Base-by-base conservation (phyloP, 2,329 filamentous ascomycete genomes). In the Reticulascus tulasneorum region DNA sequence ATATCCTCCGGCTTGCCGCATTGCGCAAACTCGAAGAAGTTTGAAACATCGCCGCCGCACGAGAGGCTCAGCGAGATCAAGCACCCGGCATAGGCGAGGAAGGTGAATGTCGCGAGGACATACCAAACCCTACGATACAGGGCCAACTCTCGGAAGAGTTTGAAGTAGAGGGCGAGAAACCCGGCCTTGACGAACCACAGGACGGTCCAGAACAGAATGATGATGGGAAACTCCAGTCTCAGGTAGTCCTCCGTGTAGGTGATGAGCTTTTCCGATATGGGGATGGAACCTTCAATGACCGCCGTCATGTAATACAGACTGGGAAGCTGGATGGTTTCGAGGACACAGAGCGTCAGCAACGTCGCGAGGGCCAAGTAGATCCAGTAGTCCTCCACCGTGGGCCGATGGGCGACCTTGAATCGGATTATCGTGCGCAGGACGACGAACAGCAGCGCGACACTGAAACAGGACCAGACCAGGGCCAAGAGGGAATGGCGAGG, bases 351-450 rank as follows among this genome's bases (percentile, higher is more conserved):
- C 17, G 50, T 47, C 21, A 55, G 32, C 15, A 56, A 37, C 21
- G 47, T 33, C 6, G 48, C 35, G 36, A 54, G 49, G 19, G 54
- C 55, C 9, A 54, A 38, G 29, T 53, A 46, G 22, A 58, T 52
- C 50, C 50, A 57, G 46, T 48, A 55, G 46, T 59, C 55, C 33
- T 58, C 56, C 12, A 34, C 26, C 20, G 47, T 38, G 9, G 51
- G 35, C 19, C 37, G 37, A 29, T 23, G 27, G 28, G 45, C 47
- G 13, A 44, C 35, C 17, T 33, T 48, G 42, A 53, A 42, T 26
- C 56, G 54, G 32, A 58, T 48, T 17, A 33, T 21, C 15, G 53
- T 49, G 29, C 55, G 54, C 3, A 55, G 35, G 19, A 25, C 28
- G 24, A 56, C 47, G 31, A 59, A 49, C 33, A 52, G 27, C 22